Conservation (phyloP, 371 early-diverging fungal genomes). For the Mortierella sp. region DNA sequence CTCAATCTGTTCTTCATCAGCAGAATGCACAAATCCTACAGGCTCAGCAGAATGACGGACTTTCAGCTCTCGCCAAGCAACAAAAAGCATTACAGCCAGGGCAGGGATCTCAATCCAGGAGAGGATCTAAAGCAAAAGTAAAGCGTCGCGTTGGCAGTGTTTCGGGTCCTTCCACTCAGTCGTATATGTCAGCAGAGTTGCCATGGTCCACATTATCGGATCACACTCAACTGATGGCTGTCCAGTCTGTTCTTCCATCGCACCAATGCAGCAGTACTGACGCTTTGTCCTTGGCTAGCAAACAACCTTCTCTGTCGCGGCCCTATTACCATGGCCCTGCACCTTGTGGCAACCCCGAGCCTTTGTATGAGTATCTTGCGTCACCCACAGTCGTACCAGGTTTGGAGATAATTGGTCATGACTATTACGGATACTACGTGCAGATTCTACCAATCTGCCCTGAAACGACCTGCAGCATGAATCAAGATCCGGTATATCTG, state of each 20-base stretch:
- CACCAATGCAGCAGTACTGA: constrained; percentile 13
- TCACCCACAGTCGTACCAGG: constrained; percentile 54
- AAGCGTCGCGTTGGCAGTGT: constrained; percentile 37
- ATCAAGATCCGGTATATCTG: constrained; percentile 52
- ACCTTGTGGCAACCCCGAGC: constrained; percentile 52
- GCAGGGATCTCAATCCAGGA: constrained; percentile 13
- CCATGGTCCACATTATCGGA: constrained; percentile 22
- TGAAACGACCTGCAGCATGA: constrained; percentile 56
- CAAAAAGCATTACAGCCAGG: constrained; percentile 12
- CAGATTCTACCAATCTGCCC: constrained; percentile 56
- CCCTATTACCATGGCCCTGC: constrained; percentile 46
- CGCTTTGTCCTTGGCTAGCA: not conserved
- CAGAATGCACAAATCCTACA: not conserved
- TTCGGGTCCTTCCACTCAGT: constrained; percentile 6
- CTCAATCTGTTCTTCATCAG: not conserved
- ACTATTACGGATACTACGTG: constrained; percentile 52
- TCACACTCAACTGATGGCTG: constrained; percentile 19
- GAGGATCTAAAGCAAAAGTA: constrained; percentile 32
- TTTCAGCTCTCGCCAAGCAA: constrained; percentile 1
- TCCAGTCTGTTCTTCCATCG: constrained; percentile 11
- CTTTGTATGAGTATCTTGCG: constrained; percentile 50
- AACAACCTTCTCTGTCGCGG: not conserved
- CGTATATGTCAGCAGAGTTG: constrained; percentile 29
- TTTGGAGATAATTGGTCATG: constrained; percentile 52
- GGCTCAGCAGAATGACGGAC: not conserved